Percentiles rank a stretch among this genome's conserved stretches.
phyloP scores from a whole-genome alignment of 805 yeast genomes.

The Clavispora asparagi region DNA sequence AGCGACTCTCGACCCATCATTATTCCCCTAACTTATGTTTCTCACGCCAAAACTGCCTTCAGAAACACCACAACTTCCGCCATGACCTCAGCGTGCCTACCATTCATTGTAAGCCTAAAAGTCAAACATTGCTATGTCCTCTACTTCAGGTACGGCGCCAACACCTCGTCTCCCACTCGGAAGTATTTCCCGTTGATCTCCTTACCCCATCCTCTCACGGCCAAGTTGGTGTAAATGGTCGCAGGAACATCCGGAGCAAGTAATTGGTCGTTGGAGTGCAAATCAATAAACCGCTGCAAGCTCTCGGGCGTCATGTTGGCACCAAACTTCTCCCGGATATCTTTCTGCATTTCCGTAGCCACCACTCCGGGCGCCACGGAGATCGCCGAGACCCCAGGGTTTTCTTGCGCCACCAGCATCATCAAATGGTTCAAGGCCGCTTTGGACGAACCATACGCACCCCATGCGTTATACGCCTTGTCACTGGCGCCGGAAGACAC shows the following conservation, averaged over 20 bases:
- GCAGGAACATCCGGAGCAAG: slow-evolving; percentile 73
- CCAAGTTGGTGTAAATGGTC: slow-evolving; percentile 59
- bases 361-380: slow-evolving; percentile 95
- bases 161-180: slow-evolving; percentile 48
- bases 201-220: slow-evolving; percentile 50
- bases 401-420: slow-evolving; percentile 62
- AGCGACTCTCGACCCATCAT: too few relatives aligned
- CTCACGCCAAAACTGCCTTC: too few relatives aligned
- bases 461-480: slow-evolving; percentile 67
- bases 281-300: slow-evolving; percentile 55
- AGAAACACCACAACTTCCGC: too few relatives aligned
- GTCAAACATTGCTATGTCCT: too few relatives aligned
- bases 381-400: slow-evolving; percentile 49
- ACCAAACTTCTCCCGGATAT: slow-evolving; percentile 64
- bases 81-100: too few relatives aligned
- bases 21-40: too few relatives aligned
- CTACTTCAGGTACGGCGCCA: not conserved
- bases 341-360: slow-evolving; percentile 81
- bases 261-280: slow-evolving; percentile 54
- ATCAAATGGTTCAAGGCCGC: slow-evolving; percentile 85
- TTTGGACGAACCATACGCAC: slow-evolving; percentile 86
- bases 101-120: too few relatives aligned
- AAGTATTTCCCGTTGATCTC: slow-evolving; percentile 63
- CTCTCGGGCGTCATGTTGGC: slow-evolving; percentile 56
- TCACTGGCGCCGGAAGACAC: slow-evolving; percentile 89